Percentiles rank a stretch among this genome's conserved stretches.
phyloP scores from a whole-genome alignment of 1,284 basidiomycete genomes.

The Tilletia caries region DNA sequence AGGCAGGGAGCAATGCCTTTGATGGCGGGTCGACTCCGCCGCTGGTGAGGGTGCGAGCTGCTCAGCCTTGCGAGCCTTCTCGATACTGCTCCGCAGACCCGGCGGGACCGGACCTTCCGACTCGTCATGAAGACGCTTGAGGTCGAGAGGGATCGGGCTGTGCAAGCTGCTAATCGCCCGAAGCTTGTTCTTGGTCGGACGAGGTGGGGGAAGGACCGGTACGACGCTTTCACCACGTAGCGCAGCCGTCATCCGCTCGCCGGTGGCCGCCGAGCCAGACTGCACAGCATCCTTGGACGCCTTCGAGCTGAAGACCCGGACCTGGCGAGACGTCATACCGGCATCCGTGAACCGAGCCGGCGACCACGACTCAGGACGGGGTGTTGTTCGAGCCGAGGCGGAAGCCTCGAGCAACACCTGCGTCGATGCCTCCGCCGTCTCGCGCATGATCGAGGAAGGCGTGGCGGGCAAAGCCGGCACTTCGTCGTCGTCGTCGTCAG shows the following conservation, averaged over 20 bases:
- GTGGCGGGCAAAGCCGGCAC: not conserved
- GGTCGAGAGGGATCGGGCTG: too few relatives aligned
- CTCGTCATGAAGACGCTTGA: too few relatives aligned
- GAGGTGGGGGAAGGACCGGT: not conserved
- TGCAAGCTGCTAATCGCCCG: not conserved
- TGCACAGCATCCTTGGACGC: not conserved
- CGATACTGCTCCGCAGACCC: too few relatives aligned
- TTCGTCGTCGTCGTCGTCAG: not conserved
- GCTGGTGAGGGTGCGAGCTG: too few relatives aligned
- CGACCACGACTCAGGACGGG: not conserved
- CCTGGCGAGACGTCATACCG: not conserved
- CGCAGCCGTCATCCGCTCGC: too few relatives aligned
- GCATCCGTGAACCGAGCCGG: not conserved
- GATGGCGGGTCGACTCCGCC: too few relatives aligned
- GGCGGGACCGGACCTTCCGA: too few relatives aligned
- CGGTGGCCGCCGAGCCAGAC: too few relatives aligned
- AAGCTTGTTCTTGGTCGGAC: conserved; percentile 6
- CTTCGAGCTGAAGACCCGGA: not conserved
- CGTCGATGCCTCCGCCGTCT: not conserved
- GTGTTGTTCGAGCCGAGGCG: not conserved
- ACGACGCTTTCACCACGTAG: too few relatives aligned
- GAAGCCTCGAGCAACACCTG: not conserved
- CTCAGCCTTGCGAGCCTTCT: too few relatives aligned
- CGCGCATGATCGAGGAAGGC: not conserved
- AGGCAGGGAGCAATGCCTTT: too few relatives aligned